Conservation (phyloP, 2,329 filamentous ascomycete species). For the Elsinoe batatas region DNA sequence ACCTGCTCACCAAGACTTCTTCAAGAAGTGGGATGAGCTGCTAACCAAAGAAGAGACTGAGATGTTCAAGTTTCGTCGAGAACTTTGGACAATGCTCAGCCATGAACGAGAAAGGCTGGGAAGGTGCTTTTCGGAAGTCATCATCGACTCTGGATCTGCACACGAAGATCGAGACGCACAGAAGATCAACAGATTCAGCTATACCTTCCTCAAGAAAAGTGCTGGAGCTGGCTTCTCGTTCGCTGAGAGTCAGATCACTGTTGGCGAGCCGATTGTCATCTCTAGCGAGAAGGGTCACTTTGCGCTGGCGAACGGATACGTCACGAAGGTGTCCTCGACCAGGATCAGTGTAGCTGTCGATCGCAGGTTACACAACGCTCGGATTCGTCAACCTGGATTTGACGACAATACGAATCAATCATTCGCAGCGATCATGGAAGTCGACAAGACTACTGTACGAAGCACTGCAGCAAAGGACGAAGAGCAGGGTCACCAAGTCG, state of each 20-base stretch:
- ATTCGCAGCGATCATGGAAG: conserved; percentile 87
- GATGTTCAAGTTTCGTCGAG: conserved; percentile 72
- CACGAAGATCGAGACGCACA: conserved; percentile 51
- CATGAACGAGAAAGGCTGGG: conserved; percentile 77
- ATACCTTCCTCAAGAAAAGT: conserved; percentile 69
- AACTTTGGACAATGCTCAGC: conserved; percentile 95
- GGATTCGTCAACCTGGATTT: conserved; percentile 66
- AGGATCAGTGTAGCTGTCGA: conserved; percentile 85
- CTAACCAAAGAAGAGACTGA: conserved; percentile 92
- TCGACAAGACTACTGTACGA: conserved; percentile 44
- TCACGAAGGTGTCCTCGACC: conserved; percentile 64
- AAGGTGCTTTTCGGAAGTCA: conserved; percentile 78
- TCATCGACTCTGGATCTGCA: conserved; percentile 69
- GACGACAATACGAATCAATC: conserved; percentile 67
- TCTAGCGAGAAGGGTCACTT: conserved; percentile 94
- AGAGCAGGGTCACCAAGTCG: conserved; percentile 41
- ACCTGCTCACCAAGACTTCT: conserved; percentile 59
- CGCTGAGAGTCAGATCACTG: conserved; percentile 73
- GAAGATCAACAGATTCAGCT: conserved; percentile 86
- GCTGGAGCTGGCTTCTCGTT: conserved; percentile 61
- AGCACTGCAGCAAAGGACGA: conserved; percentile 12
- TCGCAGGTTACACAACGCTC: conserved; percentile 75
- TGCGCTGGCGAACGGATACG: conserved; percentile 84
- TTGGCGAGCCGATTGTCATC: conserved; percentile 89
- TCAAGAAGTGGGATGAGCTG: conserved; percentile 87